phyloP scores from a whole-genome alignment of 139 green algal genomes.

The Chlorella sorokiniana region DNA sequence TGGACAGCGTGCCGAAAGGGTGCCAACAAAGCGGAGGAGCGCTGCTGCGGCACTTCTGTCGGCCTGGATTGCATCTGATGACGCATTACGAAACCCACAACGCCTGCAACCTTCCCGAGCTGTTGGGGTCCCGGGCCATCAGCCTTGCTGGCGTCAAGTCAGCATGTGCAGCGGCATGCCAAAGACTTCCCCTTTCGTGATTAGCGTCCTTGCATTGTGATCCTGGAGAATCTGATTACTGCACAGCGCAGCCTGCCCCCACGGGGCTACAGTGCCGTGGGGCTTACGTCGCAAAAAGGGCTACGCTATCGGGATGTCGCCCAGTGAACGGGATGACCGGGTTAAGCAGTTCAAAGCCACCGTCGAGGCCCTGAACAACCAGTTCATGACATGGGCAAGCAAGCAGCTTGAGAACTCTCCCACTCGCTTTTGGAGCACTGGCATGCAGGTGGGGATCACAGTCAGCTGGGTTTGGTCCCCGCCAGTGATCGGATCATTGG shows the following conservation, averaged over 20 bases:
- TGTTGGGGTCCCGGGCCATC: too few species aligned
- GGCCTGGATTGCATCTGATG: background rate
- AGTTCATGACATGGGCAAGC: conserved; percentile 24
- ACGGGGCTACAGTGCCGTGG: too few species aligned
- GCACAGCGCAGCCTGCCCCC: too few species aligned
- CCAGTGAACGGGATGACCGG: conserved; percentile 12
- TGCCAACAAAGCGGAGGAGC: background rate
- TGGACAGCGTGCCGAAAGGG: background rate
- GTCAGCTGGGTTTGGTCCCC: too few species aligned
- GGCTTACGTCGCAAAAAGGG: too few species aligned
- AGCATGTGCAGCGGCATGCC: too few species aligned
- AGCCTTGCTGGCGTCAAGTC: background rate
- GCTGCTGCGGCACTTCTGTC: background rate
- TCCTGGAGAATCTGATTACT: too few species aligned
- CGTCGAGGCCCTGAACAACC: conserved; percentile 47
- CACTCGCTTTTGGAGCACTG: conserved; percentile 38
- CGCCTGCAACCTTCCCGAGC: too few species aligned
- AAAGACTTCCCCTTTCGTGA: too few species aligned
- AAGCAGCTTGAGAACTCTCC: conserved; percentile 37
- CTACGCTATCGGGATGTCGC: conserved; percentile 5
- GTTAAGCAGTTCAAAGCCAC: conserved; percentile 41
- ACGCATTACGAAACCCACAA: background rate
- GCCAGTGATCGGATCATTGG: too few species aligned
- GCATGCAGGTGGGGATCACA: conserved; percentile 16
- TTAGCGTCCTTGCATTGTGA: too few species aligned